Evolutionary conservation across 768 basidiomycete genomes (phyloP).

Genomic region (Trametes cinnabarina): DNA sequence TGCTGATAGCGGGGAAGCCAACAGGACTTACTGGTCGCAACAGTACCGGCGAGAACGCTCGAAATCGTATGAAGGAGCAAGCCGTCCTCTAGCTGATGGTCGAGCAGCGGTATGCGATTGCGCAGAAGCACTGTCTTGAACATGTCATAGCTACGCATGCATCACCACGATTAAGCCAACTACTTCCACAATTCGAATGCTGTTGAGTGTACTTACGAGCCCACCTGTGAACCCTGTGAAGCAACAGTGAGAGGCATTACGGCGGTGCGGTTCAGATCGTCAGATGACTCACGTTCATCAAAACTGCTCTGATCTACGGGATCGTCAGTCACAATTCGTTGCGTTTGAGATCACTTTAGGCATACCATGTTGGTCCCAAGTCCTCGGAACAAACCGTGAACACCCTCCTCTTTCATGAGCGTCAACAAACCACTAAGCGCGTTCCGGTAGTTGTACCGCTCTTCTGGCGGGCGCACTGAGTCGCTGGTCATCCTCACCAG

Average conservation of each 20-base stretch:
- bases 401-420: constrained; percentile 68
- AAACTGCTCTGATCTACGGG: constrained; percentile 53
- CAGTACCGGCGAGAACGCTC: constrained; percentile 67
- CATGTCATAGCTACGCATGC: constrained; percentile 61
- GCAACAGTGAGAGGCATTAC: constrained; percentile 11
- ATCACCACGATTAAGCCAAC: constrained; percentile 6
- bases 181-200: too few species aligned
- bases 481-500: constrained; percentile 90
- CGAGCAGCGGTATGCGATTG: constrained; percentile 49
- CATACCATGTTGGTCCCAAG: constrained; percentile 75
- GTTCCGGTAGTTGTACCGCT: constrained; percentile 76
- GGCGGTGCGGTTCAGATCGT: neutral
- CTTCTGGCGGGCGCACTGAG: constrained; percentile 66
- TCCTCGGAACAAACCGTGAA: constrained; percentile 67
- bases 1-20: neutral
- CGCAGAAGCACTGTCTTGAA: constrained; percentile 62
- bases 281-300: constrained; percentile 67
- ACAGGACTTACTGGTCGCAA: constrained; percentile 66
- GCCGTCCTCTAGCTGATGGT: constrained; percentile 64
- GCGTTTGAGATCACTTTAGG: neutral
- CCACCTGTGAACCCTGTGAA: constrained; percentile 71
- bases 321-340: constrained; percentile 6
- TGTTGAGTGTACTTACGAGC: constrained; percentile 85
- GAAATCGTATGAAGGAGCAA: constrained; percentile 65
- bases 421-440: constrained; percentile 68